Conservation (phyloP, 1,284 basidiomycete genomes). For the Leccinum fallax region DNA sequence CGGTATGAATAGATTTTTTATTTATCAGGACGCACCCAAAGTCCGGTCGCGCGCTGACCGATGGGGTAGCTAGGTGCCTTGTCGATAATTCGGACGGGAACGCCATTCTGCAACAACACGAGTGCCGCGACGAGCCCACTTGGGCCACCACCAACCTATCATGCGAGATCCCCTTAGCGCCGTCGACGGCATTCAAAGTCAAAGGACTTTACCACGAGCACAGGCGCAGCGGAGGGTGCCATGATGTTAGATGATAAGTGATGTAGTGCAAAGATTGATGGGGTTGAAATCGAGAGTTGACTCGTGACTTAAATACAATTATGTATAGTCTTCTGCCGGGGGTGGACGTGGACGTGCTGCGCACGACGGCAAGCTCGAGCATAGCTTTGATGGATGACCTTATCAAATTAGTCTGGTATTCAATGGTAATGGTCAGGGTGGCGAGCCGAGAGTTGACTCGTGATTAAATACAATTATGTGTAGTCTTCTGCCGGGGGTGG, state of each 20-base stretch:
- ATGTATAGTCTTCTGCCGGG: too few species aligned
- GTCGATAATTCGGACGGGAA: conserved; percentile 42
- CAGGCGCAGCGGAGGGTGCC: conserved; percentile 15
- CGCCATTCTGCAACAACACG: conserved; percentile 44
- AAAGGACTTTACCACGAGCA: conserved; percentile 24
- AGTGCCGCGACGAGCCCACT: conserved; percentile 51
- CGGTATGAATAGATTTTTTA: neutral
- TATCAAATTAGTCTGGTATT: too few species aligned
- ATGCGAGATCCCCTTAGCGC: neutral
- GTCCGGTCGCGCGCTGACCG: conserved; percentile 32
- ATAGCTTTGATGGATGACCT: too few species aligned
- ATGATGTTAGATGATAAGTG: conserved; percentile 4
- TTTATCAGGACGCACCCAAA: conserved; percentile 25
- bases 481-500: too few species aligned
- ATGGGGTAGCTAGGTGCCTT: conserved; percentile 27
- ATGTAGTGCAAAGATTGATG: neutral
- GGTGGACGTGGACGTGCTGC: too few species aligned
- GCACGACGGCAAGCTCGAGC: too few species aligned
- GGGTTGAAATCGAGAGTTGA: neutral
- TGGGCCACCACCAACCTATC: conserved; percentile 51
- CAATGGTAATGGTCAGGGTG: too few species aligned
- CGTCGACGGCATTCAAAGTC: neutral
- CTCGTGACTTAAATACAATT: too few species aligned
- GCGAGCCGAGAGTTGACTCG: too few species aligned
- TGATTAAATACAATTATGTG: too few species aligned